Evolutionary conservation across 2,329 filamentous ascomycete genomes (phyloP).

Genomic region (Diaporthe sp.): DNA sequence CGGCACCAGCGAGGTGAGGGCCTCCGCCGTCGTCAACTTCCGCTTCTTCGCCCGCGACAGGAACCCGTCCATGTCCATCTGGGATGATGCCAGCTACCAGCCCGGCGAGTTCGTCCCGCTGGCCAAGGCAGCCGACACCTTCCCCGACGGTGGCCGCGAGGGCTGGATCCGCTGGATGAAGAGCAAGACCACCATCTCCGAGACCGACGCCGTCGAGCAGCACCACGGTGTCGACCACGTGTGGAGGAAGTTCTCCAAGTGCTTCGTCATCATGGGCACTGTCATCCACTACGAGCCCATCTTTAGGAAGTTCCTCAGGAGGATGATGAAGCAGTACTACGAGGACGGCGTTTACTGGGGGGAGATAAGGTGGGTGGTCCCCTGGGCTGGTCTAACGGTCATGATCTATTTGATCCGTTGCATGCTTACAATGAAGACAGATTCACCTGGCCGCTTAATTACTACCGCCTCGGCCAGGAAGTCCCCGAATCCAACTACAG

Average conservation of each 20-base stretch:
- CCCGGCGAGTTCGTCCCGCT: slow-evolving; percentile 70
- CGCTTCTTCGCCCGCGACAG: slow-evolving; percentile 63
- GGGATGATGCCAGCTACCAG: slow-evolving; percentile 72
- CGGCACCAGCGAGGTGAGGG: slow-evolving; percentile 63
- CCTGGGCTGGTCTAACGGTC: no score
- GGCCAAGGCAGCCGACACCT: slow-evolving; percentile 76
- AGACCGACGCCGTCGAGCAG: slow-evolving; percentile 81
- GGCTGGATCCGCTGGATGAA: slow-evolving; percentile 86
- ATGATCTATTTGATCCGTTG: neutral
- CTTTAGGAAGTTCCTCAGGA: slow-evolving; percentile 80
- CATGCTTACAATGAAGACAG: slow-evolving; percentile 51
- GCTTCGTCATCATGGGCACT: slow-evolving; percentile 80
- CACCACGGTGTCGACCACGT: slow-evolving; percentile 87
- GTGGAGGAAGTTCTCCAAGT: slow-evolving; percentile 84
- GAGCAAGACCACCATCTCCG: slow-evolving; percentile 78
- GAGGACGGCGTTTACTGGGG: slow-evolving; percentile 88
- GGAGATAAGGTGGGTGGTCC: slow-evolving; percentile 72
- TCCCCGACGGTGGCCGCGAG: slow-evolving; percentile 77
- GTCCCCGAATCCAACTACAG: slow-evolving; percentile 76
- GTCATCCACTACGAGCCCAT: slow-evolving; percentile 93
- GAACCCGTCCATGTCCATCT: slow-evolving; percentile 66
- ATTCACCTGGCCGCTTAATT: slow-evolving; percentile 80
- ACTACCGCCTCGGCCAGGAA: slow-evolving; percentile 75
- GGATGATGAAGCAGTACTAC: slow-evolving; percentile 78
- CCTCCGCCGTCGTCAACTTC: slow-evolving; percentile 72